These are phyloP conservation scores for Chrysosphaeria jannelii DNA, from an alignment of 2,329 filamentous ascomycete species.

Conservation along the genomic window DNA sequence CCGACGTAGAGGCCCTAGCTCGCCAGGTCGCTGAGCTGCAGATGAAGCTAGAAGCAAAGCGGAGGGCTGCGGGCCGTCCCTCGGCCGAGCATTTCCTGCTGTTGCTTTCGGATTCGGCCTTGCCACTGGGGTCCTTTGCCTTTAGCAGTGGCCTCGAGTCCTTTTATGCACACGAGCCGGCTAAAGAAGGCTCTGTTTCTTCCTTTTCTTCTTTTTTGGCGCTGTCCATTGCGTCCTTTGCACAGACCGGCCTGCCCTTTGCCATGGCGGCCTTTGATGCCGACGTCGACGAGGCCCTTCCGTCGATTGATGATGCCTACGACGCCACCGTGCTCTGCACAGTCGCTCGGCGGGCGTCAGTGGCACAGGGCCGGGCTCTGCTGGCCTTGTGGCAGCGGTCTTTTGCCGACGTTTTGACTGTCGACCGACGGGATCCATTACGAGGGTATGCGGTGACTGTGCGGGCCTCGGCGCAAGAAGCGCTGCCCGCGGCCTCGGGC, in stretches of 20 bases:
- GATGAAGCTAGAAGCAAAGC: neutral
- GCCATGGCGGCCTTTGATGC: slow-evolving; percentile 32
- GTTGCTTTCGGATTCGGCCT: slow-evolving; percentile 50
- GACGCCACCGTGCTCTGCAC: slow-evolving; percentile 52
- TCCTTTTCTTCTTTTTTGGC: slow-evolving; percentile 35
- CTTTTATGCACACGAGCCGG: slow-evolving; percentile 34
- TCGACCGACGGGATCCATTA: slow-evolving; percentile 6
- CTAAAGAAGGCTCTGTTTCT: slow-evolving; percentile 1
- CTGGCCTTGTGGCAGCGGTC: slow-evolving; percentile 49
- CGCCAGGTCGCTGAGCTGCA: neutral
- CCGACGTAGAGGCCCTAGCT: neutral
- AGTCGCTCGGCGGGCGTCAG: slow-evolving; percentile 46
- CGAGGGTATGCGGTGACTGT: slow-evolving; percentile 11
- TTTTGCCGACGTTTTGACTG: slow-evolving; percentile 13
- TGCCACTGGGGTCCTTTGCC: slow-evolving; percentile 63
- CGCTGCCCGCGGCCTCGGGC: slow-evolving; percentile 18
- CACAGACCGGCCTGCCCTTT: slow-evolving; percentile 44
- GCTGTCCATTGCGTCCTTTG: slow-evolving; percentile 39
- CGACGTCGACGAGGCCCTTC: slow-evolving; percentile 9
- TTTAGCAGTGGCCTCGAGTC: slow-evolving; percentile 64
- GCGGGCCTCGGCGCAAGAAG: slow-evolving; percentile 4
- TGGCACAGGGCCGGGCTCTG: slow-evolving; percentile 46
- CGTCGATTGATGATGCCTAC: slow-evolving; percentile 37
- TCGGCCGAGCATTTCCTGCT: slow-evolving; percentile 31
- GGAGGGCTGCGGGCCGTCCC: no score